Evolutionary conservation across 2,329 filamentous ascomycete species (phyloP), one percentile per base, ranked within the genome.

Genomic region (Alternaria arborescens): DNA sequence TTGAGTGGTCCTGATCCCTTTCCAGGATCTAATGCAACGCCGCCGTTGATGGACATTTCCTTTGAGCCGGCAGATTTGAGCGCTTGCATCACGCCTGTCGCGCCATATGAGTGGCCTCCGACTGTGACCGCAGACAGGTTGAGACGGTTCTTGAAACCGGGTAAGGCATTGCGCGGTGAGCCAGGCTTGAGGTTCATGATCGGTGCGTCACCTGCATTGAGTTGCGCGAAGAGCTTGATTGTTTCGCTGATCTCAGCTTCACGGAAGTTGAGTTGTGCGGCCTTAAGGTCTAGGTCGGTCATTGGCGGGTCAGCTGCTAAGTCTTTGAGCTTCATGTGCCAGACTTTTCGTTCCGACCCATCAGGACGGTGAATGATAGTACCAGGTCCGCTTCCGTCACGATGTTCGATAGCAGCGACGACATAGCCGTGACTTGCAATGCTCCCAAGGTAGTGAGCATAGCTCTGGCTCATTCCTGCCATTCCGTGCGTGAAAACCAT

Each of bases 31-130:
- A 91, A 82, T 51, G 87, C 82, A 61, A 91, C 84, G 20, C 82
- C 88, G 3, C 85, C 87, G 1, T 83, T 80, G 62, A 88, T 84
- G 0, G 82, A 83, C 18, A 82, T 76, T 56, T 71, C 67, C 60
- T 80, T 58, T 47, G 63, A 80, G 5, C 82, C 80, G 8, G 80
- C 84, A 36, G 78, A 80, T 52, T 84, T 84, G n/a, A 90, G 79
- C 3, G 86, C 84, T 60, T 88, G 87, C 20, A 90, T 79, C 0
- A 86, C 88, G 3, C 86, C 83, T 0, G 89, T 90, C 2, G 88
- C 88, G 50, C 89, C 89, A 76, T 88, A 90, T 0, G 87, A 89
- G 71, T 91, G 88, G 0, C 88, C 88, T 4, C 81, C 85, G 8
- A 90, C 81, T 46, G 86, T 82, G 66, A 89, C 82, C 36, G 84